Evolutionary conservation across 345 rosid species (phyloP).

Genomic region (Eucalyptus curtisii): DNA sequence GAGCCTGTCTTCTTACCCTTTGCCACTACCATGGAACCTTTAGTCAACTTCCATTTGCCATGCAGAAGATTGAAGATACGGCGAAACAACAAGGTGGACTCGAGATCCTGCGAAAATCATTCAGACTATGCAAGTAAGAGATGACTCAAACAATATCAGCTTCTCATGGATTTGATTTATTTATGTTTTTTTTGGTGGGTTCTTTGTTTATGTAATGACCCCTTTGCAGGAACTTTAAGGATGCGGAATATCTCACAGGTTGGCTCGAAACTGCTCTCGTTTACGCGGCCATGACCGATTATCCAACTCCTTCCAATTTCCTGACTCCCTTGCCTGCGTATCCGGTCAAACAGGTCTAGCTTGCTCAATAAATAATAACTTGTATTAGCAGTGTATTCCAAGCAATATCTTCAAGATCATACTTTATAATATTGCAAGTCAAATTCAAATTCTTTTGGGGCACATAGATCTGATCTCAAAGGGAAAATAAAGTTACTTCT

Average conservation of each 20-base stretch:
- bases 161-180: background rate
- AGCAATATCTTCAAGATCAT: background rate
- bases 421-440: background rate
- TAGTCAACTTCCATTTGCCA: too few species aligned
- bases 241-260: background rate
- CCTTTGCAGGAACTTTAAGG: slow-evolving; percentile 15
- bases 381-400: background rate
- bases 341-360: slow-evolving; percentile 38
- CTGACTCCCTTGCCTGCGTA: slow-evolving; percentile 38
- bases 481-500: background rate
- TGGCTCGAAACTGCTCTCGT: slow-evolving; percentile 30
- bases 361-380: background rate
- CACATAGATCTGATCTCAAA: background rate
- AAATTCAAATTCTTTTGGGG: background rate
- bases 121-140: slow-evolving; percentile 40
- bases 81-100: slow-evolving; percentile 17
- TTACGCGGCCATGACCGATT: slow-evolving; percentile 58
- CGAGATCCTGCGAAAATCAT: slow-evolving; percentile 22
- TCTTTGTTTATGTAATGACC: background rate
- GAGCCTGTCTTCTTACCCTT: too few species aligned
- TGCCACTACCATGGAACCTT: too few species aligned
- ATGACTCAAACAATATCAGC: background rate
- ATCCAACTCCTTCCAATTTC: slow-evolving; percentile 45
- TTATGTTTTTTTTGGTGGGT: background rate
- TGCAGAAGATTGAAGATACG: slow-evolving; percentile 15